Evolutionary conservation across 2,329 filamentous ascomycete species (phyloP).

Genomic region (Arachnomyces sp.): DNA sequence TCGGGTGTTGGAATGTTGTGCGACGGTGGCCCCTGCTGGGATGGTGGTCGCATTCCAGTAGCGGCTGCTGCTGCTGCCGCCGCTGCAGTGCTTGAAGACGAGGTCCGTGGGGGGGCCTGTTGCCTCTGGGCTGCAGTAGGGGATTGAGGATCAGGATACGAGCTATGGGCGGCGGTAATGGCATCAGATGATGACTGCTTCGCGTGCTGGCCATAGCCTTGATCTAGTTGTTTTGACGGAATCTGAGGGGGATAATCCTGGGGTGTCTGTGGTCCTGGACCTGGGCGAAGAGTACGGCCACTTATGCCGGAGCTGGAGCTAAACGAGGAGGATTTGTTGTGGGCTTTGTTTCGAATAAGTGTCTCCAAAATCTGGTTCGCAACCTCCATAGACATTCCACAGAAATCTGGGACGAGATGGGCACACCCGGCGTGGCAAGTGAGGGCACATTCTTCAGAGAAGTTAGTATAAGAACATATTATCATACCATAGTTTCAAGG

Average conservation of each 20-base stretch:
- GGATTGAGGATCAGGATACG: slow-evolving; percentile 41
- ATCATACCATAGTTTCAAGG: background rate
- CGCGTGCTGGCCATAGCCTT: slow-evolving; percentile 27
- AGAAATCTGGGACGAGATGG: slow-evolving; percentile 96
- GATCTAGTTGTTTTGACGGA: slow-evolving; percentile 28
- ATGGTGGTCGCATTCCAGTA: slow-evolving; percentile 36
- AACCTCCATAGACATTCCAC: slow-evolving; percentile 96
- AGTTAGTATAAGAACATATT: slow-evolving; percentile 10
- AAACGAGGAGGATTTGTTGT: slow-evolving; percentile 49
- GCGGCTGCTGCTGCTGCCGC: slow-evolving; percentile 43
- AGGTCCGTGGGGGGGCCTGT: slow-evolving; percentile 36
- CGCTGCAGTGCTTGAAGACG: slow-evolving; percentile 40
- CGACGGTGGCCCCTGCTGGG: slow-evolving; percentile 31
- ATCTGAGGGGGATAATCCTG: slow-evolving; percentile 30
- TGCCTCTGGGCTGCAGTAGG: slow-evolving; percentile 35
- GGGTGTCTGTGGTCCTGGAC: slow-evolving; percentile 35
- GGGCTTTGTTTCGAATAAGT: slow-evolving; percentile 69
- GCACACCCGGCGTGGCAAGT: slow-evolving; percentile 87
- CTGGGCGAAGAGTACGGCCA: slow-evolving; percentile 57
- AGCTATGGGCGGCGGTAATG: slow-evolving; percentile 34
- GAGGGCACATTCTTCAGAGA: slow-evolving; percentile 68
- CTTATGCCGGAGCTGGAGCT: slow-evolving; percentile 46
- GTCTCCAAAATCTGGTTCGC: slow-evolving; percentile 89
- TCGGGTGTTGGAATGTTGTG: slow-evolving; percentile 41
- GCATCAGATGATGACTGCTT: slow-evolving; percentile 33